These are phyloP conservation scores for Russula earlei DNA, from an alignment of 768 basidiomycete genomes.

Conservation along the genomic window DNA sequence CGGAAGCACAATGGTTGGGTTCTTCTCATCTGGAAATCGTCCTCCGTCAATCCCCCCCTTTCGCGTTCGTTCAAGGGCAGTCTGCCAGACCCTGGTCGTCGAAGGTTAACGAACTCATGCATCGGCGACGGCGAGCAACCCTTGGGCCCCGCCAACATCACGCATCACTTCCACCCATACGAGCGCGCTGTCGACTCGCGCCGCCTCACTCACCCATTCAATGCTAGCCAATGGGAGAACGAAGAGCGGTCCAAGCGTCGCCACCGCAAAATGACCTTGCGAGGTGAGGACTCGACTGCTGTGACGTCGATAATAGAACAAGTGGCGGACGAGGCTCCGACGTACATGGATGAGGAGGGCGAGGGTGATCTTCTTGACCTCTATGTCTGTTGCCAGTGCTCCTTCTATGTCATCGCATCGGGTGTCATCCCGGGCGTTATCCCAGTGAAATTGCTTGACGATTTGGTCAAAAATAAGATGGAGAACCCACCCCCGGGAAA, in stretches of 20 bases:
- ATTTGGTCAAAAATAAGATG: constrained; percentile 51
- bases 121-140: constrained; percentile 40
- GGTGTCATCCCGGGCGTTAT: constrained; percentile 67
- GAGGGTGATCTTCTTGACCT: constrained; percentile 57
- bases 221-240: constrained; percentile 50
- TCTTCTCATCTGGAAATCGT: constrained; percentile 59
- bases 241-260: constrained; percentile 41
- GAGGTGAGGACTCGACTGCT: constrained; percentile 8
- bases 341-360: constrained; percentile 31
- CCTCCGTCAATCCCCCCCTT: constrained; percentile 51
- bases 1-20: constrained; percentile 79
- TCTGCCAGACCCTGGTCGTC: constrained; percentile 45
- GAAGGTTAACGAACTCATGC: constrained; percentile 45
- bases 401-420: constrained; percentile 61
- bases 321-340: constrained; percentile 23
- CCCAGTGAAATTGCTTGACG: constrained; percentile 50
- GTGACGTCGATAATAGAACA: constrained; percentile 10
- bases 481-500: constrained; percentile 49
- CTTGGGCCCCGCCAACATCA: constrained; percentile 43
- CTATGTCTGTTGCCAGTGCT: constrained; percentile 81
- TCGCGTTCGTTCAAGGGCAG: constrained; percentile 41
- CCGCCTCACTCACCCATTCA: constrained; percentile 53
- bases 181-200: constrained; percentile 59
- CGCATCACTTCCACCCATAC: constrained; percentile 79
- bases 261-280: constrained; percentile 40